Conservation (phyloP, 164 flowering plant genomes). For the Vitis amurensis region DNA sequence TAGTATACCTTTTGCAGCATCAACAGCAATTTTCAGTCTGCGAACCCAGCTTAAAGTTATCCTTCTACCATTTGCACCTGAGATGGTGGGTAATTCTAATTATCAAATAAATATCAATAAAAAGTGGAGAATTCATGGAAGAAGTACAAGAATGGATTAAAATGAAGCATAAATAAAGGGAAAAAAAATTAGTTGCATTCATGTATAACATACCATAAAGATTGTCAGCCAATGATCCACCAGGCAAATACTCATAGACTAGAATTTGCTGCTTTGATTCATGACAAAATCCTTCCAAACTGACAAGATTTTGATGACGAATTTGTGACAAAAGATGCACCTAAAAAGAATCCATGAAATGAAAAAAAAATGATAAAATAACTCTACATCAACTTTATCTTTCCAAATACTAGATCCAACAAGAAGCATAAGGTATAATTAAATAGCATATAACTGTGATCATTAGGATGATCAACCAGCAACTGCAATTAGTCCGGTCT, state of each 20-base stretch:
- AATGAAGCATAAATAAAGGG: not conserved
- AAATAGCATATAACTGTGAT: no score
- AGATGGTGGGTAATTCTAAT: constrained; percentile 13
- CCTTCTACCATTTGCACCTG: constrained; percentile 64
- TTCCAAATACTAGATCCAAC: no score
- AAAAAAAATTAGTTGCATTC: not conserved
- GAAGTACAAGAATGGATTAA: not conserved
- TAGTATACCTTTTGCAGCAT: constrained; percentile 81
- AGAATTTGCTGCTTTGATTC: constrained; percentile 81
- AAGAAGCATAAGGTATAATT: no score
- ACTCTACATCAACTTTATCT: not conserved
- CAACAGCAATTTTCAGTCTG: constrained; percentile 80
- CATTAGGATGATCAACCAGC: no score
- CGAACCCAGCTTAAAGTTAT: constrained; percentile 76
- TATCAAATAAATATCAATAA: not conserved
- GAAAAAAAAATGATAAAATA: constrained; percentile 5
- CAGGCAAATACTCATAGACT: constrained; percentile 80
- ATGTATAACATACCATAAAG: constrained; percentile 61
- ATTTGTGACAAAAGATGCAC: constrained; percentile 74
- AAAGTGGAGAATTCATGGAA: not conserved
- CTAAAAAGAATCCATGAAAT: constrained; percentile 27
- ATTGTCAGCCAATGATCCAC: constrained; percentile 80
- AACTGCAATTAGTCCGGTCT: no score
- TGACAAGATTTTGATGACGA: constrained; percentile 78
- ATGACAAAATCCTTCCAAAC: constrained; percentile 77